Percentiles rank a stretch among this genome's conserved stretches.
Conservation (phyloP, 805 yeast species). For the Cyberlindnera veronae region DNA sequence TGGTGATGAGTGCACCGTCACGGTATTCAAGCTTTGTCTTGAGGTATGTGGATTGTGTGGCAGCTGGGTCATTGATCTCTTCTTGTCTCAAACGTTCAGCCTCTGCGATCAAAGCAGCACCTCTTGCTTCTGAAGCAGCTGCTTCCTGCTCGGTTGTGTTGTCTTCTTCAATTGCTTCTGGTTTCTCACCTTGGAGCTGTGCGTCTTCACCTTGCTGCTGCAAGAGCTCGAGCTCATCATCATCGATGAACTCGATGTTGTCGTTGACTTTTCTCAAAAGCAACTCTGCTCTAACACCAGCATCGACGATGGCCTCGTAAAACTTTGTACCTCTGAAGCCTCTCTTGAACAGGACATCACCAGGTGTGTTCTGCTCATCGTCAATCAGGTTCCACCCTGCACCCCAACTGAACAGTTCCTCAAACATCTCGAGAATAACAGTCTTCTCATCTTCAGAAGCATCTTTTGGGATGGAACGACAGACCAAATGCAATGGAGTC, state of each 20-base stretch:
- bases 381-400: constrained; percentile 90
- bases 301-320: constrained; percentile 56
- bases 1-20: constrained; percentile 68
- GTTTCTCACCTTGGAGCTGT: constrained; percentile 15
- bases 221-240: constrained; percentile 23
- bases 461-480: constrained; percentile 47
- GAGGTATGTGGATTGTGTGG: constrained; percentile 60
- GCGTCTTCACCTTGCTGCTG: constrained; percentile 22
- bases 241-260: constrained; percentile 51
- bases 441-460: constrained; percentile 38
- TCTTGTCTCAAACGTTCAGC: constrained; percentile 28
- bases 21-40: constrained; percentile 63
- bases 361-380: constrained; percentile 73
- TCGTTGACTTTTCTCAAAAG: constrained; percentile 69
- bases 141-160: constrained; percentile 14
- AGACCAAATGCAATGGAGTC: constrained; percentile 73
- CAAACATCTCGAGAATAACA: constrained; percentile 53
- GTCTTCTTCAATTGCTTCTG: constrained; percentile 16
- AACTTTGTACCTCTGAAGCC: constrained; percentile 40
- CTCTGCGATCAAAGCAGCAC: constrained; percentile 2
- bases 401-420: constrained; percentile 71
- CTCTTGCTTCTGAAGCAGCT: too few relatives aligned
- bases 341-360: constrained; percentile 66
- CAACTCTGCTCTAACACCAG: constrained; percentile 89
- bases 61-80: constrained; percentile 51